A percentile compares a stretch with the other conserved stretches of the same genome.
Conservation (phyloP, 2,329 filamentous ascomycete genomes). For the Aspergillus fructus region DNA sequence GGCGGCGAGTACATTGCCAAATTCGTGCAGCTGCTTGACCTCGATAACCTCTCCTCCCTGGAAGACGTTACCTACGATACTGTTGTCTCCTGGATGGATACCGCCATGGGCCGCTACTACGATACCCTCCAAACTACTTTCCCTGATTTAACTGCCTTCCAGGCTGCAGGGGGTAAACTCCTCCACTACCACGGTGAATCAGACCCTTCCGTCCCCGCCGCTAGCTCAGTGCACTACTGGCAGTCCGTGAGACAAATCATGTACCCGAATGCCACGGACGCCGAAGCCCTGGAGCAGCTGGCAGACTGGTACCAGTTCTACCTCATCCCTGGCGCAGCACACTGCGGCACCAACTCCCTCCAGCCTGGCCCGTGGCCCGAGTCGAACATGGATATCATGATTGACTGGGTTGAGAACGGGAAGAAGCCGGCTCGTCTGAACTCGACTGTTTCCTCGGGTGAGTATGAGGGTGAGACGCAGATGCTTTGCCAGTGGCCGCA, state of each 20-base stretch:
- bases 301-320: conserved; percentile 57
- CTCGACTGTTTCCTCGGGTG: conserved; percentile 37
- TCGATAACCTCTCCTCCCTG: conserved; percentile 44
- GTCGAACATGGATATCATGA: conserved; percentile 48
- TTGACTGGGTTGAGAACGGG: conserved; percentile 55
- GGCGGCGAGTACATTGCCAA: conserved; percentile 42
- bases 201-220: conserved; percentile 54
- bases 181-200: conserved; percentile 61
- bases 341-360: conserved; percentile 49
- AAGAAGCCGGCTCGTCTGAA: conserved; percentile 46
- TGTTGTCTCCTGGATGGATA: conserved; percentile 55
- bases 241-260: conserved; percentile 54
- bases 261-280: conserved; percentile 44
- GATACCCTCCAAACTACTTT: conserved; percentile 55
- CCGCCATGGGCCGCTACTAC: conserved; percentile 49
- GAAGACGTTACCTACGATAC: conserved; percentile 57
- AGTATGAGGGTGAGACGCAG: conserved; percentile 31
- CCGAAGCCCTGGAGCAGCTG: conserved; percentile 43
- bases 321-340: conserved; percentile 54
- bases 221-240: conserved; percentile 56
- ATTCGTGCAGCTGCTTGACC: conserved; percentile 28
- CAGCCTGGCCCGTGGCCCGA: conserved; percentile 49
- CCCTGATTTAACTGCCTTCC: conserved; percentile 54
- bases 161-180: conserved; percentile 53
- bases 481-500: conserved; percentile 37